A percentile compares a stretch with the other conserved stretches of the same genome.
Conservation (phyloP, 1,284 basidiomycete species). For the Rhodotorula sp. region DNA sequence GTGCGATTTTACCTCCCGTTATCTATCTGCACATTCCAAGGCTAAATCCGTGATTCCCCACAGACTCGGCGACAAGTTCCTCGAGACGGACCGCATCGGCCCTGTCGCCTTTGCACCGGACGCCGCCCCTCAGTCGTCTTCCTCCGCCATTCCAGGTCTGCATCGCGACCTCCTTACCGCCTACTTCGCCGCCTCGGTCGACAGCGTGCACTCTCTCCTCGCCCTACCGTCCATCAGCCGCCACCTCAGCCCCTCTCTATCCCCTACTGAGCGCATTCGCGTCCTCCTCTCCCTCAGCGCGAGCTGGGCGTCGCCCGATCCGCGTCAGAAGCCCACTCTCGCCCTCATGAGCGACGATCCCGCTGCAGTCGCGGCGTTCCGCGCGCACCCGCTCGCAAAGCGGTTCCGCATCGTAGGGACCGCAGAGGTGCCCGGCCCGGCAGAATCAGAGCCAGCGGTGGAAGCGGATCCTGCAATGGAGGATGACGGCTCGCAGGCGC, state of each 20-base stretch:
- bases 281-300: not conserved
- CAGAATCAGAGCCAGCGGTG: not conserved
- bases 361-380: conserved; percentile 27
- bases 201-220: conserved; percentile 28
- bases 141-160: conserved; percentile 15
- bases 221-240: not conserved
- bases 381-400: conserved; percentile 8
- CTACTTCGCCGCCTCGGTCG: conserved; percentile 31
- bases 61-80: conserved; percentile 44
- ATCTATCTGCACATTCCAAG: too few species aligned
- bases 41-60: not conserved
- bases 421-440: not conserved
- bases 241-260: not conserved
- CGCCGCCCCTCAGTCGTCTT: not conserved
- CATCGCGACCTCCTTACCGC: conserved; percentile 8
- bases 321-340: conserved; percentile 18
- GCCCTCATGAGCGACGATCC: conserved; percentile 41
- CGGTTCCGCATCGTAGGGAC: conserved; percentile 31
- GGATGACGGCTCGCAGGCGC: not conserved
- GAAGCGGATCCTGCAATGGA: not conserved
- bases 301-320: not conserved
- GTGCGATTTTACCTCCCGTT: conserved; percentile 3
- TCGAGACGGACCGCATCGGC: conserved; percentile 32
- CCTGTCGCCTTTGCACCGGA: conserved; percentile 6
- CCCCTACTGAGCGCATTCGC: not conserved